Conservation (phyloP, 2,329 filamentous ascomycete genomes). For the Penicillium fuscoglaucum region DNA sequence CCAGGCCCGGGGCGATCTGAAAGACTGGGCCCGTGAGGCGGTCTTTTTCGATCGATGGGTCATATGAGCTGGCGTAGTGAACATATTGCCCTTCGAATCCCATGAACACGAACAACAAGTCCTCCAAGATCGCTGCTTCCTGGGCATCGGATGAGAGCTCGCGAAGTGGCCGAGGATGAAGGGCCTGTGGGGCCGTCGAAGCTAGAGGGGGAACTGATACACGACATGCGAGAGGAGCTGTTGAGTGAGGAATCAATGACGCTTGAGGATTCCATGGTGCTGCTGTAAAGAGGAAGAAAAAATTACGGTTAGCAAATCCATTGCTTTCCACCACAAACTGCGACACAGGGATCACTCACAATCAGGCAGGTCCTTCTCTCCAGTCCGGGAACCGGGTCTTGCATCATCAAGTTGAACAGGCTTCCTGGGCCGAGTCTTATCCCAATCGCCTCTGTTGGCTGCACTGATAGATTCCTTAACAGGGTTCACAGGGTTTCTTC, state of each 20-base stretch:
- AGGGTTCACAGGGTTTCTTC: constrained; percentile 64
- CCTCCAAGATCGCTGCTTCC: constrained; percentile 83
- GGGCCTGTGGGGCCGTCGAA: constrained; percentile 66
- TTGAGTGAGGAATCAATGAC: constrained; percentile 67
- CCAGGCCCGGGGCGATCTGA: constrained; percentile 76
- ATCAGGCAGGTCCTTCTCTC: constrained; percentile 36
- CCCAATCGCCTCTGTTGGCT: constrained; percentile 37
- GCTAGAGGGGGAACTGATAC: constrained; percentile 62
- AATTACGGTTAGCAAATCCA: constrained; percentile 18
- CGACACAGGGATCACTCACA: constrained; percentile 27
- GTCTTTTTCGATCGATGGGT: constrained; percentile 82
- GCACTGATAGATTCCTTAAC: constrained; percentile 43
- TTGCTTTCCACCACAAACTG: neutral
- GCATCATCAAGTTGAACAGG: constrained; percentile 23
- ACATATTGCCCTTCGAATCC: constrained; percentile 98
- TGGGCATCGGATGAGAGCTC: constrained; percentile 77
- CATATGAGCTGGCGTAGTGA: constrained; percentile 77
- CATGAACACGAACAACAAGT: constrained; percentile 94
- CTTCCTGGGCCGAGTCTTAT: constrained; percentile 36
- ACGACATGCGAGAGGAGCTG: constrained; percentile 70
- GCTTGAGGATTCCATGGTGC: constrained; percentile 76
- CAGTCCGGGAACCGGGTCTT: constrained; percentile 30
- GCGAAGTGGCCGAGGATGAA: constrained; percentile 67
- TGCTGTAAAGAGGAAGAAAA: constrained; percentile 26
- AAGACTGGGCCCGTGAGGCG: constrained; percentile 80